Percentiles rank a stretch among this genome's conserved stretches.
Conservation (phyloP, 106 monocot species). For the Dioscorea zingiberensis region DNA sequence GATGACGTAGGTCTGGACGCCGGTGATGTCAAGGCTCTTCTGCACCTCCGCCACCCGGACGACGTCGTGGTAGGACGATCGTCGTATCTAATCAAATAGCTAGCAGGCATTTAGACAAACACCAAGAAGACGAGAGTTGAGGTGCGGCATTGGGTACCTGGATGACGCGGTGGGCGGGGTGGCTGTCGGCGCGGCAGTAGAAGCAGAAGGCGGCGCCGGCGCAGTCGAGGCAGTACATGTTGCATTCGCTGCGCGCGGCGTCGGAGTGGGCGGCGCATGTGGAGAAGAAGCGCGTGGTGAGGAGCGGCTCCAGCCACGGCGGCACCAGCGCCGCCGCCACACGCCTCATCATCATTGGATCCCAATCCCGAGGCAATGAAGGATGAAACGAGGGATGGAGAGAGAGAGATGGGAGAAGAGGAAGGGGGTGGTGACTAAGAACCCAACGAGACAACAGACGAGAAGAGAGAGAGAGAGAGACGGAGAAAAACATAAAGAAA, state of each 20-base stretch:
- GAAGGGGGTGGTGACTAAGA: too few species aligned
- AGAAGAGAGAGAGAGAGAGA: background rate
- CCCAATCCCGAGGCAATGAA: background rate
- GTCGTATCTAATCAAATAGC: constrained; percentile 40
- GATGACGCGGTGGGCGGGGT: constrained; percentile 64
- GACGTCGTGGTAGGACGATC: constrained; percentile 92
- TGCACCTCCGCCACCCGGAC: constrained; percentile 73
- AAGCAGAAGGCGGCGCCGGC: constrained; percentile 44
- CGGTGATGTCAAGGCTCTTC: constrained; percentile 51
- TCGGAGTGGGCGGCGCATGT: constrained; percentile 2
- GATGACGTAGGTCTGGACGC: constrained; percentile 94
- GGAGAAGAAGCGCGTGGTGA: constrained; percentile 9
- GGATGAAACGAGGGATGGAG: too few species aligned
- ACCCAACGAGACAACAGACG: background rate
- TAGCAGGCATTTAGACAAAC: background rate
- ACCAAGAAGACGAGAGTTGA: too few species aligned
- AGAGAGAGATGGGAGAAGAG: too few species aligned
- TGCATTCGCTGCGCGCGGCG: constrained; percentile 32
- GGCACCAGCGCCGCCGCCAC: constrained; percentile 19
- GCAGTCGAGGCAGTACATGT: constrained; percentile 56
- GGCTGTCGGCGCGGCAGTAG: constrained; percentile 49
- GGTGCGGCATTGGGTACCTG: constrained; percentile 26
- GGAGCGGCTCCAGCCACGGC: constrained; percentile 16
- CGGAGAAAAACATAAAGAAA: background rate
- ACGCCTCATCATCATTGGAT: constrained; percentile 21